Base-by-base conservation (phyloP, 1,284 basidiomycete species). In the Apiotrichum domesticum region DNA sequence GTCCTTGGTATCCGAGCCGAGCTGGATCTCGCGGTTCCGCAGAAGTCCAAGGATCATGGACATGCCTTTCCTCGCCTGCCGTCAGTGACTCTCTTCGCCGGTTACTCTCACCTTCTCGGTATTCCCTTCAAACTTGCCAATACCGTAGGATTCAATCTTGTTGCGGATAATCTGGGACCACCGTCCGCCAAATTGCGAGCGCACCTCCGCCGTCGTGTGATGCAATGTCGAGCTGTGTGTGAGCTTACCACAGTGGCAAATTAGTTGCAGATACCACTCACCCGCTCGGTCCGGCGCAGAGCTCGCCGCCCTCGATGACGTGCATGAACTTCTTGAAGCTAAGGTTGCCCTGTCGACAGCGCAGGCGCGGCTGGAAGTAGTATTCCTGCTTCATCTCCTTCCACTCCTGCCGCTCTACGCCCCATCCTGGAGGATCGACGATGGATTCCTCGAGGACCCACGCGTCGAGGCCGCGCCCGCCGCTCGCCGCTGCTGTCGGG, bases 391-490 rank as follows among this genome's bases (percentile, higher is more conserved):
- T 43, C 35, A 41, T 53, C 14, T 37, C 32, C 11, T 29, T 8
- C 7, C 8, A 14, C 10, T 29, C 3, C n/a, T 15, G 13, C 37
- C 10, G 10, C 37, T 45, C 45, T 29, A 11, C 33, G 3, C 63
- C 66, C 71, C 70, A 71, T 5, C 63, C 65, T 0, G 71, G 71
- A 0, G 72, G 71, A 56, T 73, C 69, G 3, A 95, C 89, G 67
- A 92, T 87, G 66, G 87, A 92, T 80, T 94, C 88, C 75, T 95
- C 91, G 61, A 94, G 78, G 52, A 94, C 85, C 91, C 90, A 95
- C 10, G 75, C 75, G 55, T 77, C 75, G 29, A 77, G 51, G 81
- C 87, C 78, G 86, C 90, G 51, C 6, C 70, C 72, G 6, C 71
- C 63, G 10, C 56, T 49, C 14, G 56, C 44, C 84, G 84, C 66